Evolutionary conservation across 345 rosid species (phyloP), one percentile per base, ranked within the genome.

Genomic region (Brassica carinata): DNA sequence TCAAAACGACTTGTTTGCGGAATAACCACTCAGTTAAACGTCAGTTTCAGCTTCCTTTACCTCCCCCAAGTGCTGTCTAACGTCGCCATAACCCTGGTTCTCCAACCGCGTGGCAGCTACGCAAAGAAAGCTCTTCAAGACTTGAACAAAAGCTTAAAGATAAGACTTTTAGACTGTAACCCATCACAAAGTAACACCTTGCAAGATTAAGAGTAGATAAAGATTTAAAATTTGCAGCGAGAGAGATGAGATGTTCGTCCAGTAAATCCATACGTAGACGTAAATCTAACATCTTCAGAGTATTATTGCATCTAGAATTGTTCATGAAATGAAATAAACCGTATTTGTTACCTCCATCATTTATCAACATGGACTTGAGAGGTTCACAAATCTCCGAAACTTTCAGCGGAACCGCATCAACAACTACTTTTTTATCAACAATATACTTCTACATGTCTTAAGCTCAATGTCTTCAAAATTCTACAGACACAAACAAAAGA

Each of bases 311-410:
- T 53, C 84, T 82, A 73, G 85, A 86, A 67, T 82, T 85, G 33
- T 53, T 87, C 48, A 94, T 85, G 79, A 92, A 94, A 10, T 87
- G 88, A 78, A 84, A 90, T 55, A 94, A 88, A 1, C 92, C 91
- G 15, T 92, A 92, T 66, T 82, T 75, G 55, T 88, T 85, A n/a
- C 98, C 92, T 7, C 98, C 98, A 79, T 94, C 97, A 67, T 92
- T 85, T 4, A 94, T 82, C 84, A 91, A 66, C 0, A 94, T 85
- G 77, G 98, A 92, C 2, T 53, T 84, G 69, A 94, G 77, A 27
- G 84, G 78, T 30, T 69, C 83, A 76, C 88, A 90, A 80, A 84
- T 83, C 82, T 88, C 94, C 1, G 92, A 87, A 6, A 92, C 77
- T 84, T 86, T 85, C 14, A 85, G 33, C 1, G 91, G 67, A 29